Percentiles rank a stretch among this genome's conserved stretches.
Evolutionary conservation across 2,329 filamentous ascomycete genomes (phyloP).

Genomic region (Penicillium polonicum): DNA sequence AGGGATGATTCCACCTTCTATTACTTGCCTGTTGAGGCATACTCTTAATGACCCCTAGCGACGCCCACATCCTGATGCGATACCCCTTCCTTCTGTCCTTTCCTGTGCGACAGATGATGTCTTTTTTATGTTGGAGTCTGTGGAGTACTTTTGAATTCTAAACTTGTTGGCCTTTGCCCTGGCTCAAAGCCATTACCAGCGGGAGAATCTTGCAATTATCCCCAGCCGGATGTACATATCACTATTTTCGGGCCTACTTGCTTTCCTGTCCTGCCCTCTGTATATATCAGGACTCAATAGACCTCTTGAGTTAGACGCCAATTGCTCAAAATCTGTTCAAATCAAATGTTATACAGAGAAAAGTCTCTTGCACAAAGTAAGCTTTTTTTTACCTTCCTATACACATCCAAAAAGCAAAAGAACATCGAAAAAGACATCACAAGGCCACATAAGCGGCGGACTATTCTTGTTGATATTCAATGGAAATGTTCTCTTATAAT

Average conservation of each 20-base stretch:
- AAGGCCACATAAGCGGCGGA: too few species aligned
- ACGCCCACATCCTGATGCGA: conserved; percentile 21
- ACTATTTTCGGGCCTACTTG: background rate
- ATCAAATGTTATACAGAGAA: too few species aligned
- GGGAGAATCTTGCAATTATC: background rate
- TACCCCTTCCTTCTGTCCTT: conserved; percentile 19
- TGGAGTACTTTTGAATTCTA: conserved; percentile 11
- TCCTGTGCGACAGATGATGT: conserved; percentile 2
- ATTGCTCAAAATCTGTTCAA: too few species aligned
- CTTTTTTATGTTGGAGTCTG: conserved; percentile 17
- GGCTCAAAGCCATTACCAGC: background rate
- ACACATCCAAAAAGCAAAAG: too few species aligned
- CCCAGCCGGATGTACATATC: conserved; percentile 15
- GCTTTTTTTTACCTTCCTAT: too few species aligned
- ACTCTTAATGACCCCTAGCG: conserved; percentile 12
- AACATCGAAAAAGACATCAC: too few species aligned
- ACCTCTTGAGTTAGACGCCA: background rate
- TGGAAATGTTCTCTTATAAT: background rate
- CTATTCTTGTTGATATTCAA: too few species aligned
- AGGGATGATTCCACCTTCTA: conserved; percentile 23
- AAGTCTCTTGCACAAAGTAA: too few species aligned
- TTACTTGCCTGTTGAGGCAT: background rate
- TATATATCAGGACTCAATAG: conserved; percentile 16
- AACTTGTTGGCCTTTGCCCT: background rate
- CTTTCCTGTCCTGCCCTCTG: background rate